Evolutionary conservation across 176 grass and related monocot genomes (phyloP).

Genomic region (Calamus simplicifolius): DNA sequence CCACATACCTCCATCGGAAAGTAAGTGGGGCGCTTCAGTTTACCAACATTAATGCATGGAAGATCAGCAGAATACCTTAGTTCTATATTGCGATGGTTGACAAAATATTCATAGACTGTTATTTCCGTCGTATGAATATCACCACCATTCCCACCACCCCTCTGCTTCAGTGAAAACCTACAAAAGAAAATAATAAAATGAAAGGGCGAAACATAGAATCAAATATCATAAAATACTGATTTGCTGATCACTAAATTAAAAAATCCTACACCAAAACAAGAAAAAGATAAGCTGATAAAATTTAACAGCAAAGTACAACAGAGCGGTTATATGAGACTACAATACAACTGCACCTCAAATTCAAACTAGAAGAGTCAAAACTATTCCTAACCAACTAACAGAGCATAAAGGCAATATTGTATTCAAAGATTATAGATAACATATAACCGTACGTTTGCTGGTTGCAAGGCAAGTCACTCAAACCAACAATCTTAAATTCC

Average conservation of each 20-base stretch:
- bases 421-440: no score
- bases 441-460: slow-evolving; percentile 23
- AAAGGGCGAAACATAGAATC: no score
- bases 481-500: slow-evolving; percentile 72
- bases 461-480: slow-evolving; percentile 53
- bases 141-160: slow-evolving; percentile 31
- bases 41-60: slow-evolving; percentile 96
- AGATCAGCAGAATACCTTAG: slow-evolving; percentile 55
- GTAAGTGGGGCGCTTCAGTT: slow-evolving; percentile 70
- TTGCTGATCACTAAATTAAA: no score
- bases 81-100: slow-evolving; percentile 43
- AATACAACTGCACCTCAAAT: no score
- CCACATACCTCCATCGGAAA: slow-evolving; percentile 57
- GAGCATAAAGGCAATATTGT: no score
- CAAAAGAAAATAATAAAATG: slow-evolving; percentile 2
- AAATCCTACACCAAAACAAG: no score
- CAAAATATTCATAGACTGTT: slow-evolving; percentile 67
- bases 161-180: slow-evolving; percentile 60
- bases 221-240: no score
- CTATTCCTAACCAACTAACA: no score
- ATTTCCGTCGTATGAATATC: slow-evolving; percentile 31
- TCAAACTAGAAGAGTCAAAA: no score
- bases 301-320: no score
- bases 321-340: no score
- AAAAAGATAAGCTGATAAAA: no score